Percentiles rank a stretch among this genome's conserved stretches.
Evolutionary conservation across 306 rosid species (phyloP).

Genomic region (Cucurbita ficifolia): DNA sequence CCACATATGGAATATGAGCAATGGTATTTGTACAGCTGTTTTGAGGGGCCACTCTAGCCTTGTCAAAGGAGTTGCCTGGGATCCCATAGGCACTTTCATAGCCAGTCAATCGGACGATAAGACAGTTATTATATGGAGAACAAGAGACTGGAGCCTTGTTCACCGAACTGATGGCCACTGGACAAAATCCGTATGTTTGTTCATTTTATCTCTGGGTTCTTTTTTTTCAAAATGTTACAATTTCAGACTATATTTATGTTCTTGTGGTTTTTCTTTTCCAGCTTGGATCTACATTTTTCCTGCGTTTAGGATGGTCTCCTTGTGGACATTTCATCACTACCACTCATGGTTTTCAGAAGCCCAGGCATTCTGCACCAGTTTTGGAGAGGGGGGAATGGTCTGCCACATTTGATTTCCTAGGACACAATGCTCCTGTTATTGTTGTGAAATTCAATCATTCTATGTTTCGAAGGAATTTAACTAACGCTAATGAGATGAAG

Average conservation of each 20-base stretch:
- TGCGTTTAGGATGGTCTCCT: conserved; percentile 99
- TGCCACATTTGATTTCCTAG: conserved; percentile 94
- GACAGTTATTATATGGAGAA: conserved; percentile 94
- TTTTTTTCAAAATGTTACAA: not conserved
- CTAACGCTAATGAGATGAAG: conserved; percentile 60
- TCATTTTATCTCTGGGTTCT: not conserved
- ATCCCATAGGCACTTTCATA: conserved; percentile 94
- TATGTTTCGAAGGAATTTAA: conserved; percentile 62
- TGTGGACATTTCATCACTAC: conserved; percentile 98
- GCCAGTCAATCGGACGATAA: conserved; percentile 99
- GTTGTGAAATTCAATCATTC: conserved; percentile 95
- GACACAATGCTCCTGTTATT: conserved; percentile 93
- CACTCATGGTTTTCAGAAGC: conserved; percentile 98
- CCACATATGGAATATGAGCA: conserved; percentile 92
- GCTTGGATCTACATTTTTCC: conserved; percentile 97
- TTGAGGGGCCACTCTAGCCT: conserved; percentile 98
- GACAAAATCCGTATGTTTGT: conserved; percentile 75
- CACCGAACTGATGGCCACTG: conserved; percentile 97
- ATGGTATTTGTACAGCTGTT: conserved; percentile 92
- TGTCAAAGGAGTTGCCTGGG: conserved; percentile 98
- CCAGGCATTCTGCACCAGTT: conserved; percentile 99
- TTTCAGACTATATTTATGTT: not conserved
- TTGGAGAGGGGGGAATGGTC: conserved; percentile 99
- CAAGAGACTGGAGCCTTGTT: conserved; percentile 99
- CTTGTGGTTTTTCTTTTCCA: conserved; percentile 30